phyloP scores from a whole-genome alignment of 202 grass and related monocot species.

The Thinopyrum obtusiflorum region DNA sequence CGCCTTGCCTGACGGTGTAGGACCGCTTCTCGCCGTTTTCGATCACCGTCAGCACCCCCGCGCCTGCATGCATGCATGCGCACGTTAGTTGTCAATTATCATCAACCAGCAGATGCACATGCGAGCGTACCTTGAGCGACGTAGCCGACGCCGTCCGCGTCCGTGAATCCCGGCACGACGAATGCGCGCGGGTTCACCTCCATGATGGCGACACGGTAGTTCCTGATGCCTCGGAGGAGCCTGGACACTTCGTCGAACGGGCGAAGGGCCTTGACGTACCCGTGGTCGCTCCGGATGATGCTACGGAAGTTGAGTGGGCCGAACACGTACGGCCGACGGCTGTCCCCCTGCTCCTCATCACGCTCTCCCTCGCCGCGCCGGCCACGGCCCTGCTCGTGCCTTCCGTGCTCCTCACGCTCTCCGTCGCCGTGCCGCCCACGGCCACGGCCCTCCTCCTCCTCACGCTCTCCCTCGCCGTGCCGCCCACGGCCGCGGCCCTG shows the following conservation, averaged over 20 bases:
- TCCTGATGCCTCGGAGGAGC: constrained; percentile 58
- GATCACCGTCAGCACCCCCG: constrained; percentile 48
- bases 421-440: not conserved
- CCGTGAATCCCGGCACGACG: constrained; percentile 52
- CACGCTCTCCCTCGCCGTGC: not conserved
- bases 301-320: constrained; percentile 46
- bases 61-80: constrained; percentile 26
- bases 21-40: constrained; percentile 51
- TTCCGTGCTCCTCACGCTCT: not conserved
- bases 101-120: not conserved
- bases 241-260: constrained; percentile 59
- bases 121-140: constrained; percentile 47
- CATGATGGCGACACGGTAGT: constrained; percentile 63
- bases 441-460: not conserved
- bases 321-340: constrained; percentile 56
- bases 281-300: constrained; percentile 37
- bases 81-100: not conserved
- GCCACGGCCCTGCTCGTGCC: not conserved
- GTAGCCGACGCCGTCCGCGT: constrained; percentile 66
- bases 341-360: constrained; percentile 7
- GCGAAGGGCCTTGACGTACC: constrained; percentile 38
- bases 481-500: too few relatives aligned
- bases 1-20: constrained; percentile 48
- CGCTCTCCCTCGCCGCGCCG: not conserved
- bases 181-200: constrained; percentile 55